Conservation (phyloP, 2,329 filamentous ascomycete species). For the Parasarocladium wereldwijsianum region DNA sequence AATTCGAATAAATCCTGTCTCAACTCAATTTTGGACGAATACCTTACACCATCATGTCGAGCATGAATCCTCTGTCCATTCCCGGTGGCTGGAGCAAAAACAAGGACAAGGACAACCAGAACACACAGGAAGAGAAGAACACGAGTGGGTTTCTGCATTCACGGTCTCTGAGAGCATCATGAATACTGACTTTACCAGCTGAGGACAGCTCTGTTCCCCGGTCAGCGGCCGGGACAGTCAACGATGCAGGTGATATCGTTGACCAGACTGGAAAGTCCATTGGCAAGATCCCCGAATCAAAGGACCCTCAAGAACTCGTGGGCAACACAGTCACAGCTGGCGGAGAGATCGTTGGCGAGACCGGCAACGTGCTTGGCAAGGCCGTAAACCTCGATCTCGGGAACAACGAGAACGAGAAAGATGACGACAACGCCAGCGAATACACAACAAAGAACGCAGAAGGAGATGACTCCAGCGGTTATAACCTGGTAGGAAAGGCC, state of each 20-base stretch:
- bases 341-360: conserved; percentile 19
- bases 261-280: conserved; percentile 27
- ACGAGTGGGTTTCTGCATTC: conserved; percentile 13
- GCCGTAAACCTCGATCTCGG: conserved; percentile 15
- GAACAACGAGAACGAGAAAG: conserved; percentile 11
- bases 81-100: conserved; percentile 17
- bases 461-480: conserved; percentile 13
- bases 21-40: no score
- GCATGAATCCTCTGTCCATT: conserved; percentile 12
- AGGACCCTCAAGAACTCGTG: conserved; percentile 23
- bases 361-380: conserved; percentile 27
- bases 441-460: conserved; percentile 21
- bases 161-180: not conserved
- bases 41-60: conserved; percentile 10
- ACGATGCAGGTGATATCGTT: conserved; percentile 28
- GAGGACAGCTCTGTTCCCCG: conserved; percentile 17
- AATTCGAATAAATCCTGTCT: no score
- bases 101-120: conserved; percentile 12
- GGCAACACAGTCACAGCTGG: conserved; percentile 23
- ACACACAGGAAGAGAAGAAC: conserved; percentile 13
- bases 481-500: conserved; percentile 15
- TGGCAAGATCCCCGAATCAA: conserved; percentile 24
- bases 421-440: conserved; percentile 22
- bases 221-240: conserved; percentile 26
- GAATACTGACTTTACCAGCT: conserved; percentile 9